Evolutionary conservation across 768 basidiomycete genomes (phyloP).

Genomic region (Hygrophoropsis aurantiaca): DNA sequence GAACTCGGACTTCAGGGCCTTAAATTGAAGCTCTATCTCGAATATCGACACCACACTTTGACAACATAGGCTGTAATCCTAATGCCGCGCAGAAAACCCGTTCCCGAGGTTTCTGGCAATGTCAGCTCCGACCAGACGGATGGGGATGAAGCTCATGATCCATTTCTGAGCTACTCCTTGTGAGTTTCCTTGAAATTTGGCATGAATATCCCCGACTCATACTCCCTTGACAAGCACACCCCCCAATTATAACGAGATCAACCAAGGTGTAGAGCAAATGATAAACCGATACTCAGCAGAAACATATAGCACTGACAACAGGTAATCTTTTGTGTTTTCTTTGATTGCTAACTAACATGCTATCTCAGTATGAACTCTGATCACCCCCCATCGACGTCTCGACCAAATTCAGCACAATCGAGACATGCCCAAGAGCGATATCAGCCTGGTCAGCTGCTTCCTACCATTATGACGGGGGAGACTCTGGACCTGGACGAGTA

Average conservation of each 20-base stretch:
- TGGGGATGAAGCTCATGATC: constrained; percentile 2
- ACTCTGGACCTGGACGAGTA: constrained; percentile 53
- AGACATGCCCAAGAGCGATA: constrained; percentile 38
- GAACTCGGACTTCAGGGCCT: no score
- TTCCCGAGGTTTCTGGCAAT: constrained; percentile 5
- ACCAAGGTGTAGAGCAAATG: constrained; percentile 1
- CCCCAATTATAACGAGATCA: neutral
- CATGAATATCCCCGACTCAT: neutral
- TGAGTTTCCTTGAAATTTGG: neutral
- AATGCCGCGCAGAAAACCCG: constrained; percentile 24
- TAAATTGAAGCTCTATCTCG: no score
- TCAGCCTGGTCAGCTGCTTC: constrained; percentile 60
- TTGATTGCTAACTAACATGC: no score
- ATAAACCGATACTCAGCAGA: constrained; percentile 1
- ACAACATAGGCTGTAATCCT: neutral
- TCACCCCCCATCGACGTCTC: neutral
- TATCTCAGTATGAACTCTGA: no score
- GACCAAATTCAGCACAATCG: constrained; percentile 4
- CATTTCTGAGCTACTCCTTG: neutral
- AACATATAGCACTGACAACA: neutral
- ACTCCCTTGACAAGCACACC: neutral
- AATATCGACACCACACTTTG: neutral
- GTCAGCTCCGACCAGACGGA: neutral
- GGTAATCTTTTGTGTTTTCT: neutral
- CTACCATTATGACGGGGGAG: constrained; percentile 65